phyloP scores from a whole-genome alignment of 192 early-diverging fungal genomes.

The Allomyces arbusculus region DNA sequence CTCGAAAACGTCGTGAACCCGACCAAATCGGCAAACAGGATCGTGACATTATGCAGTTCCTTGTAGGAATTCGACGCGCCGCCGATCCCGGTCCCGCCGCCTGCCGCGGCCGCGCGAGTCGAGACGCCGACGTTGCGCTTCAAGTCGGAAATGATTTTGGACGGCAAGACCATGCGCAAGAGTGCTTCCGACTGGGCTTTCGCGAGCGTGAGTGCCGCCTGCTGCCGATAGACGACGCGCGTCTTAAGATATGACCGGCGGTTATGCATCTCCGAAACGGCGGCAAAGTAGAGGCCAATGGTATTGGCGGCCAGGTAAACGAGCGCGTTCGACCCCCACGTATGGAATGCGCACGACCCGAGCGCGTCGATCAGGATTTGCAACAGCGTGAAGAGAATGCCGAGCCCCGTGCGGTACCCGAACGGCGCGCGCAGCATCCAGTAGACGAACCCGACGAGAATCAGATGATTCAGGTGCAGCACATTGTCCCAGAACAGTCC shows the following conservation, averaged over 20 bases:
- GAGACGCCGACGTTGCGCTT: slow-evolving; percentile 1
- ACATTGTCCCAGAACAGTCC: not conserved
- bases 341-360: not conserved
- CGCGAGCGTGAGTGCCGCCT: slow-evolving; percentile 6
- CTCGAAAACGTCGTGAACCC: slow-evolving; percentile 15
- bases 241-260: slow-evolving; percentile 9
- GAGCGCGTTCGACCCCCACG: slow-evolving; percentile 1
- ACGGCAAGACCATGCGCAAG: slow-evolving; percentile 13
- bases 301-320: slow-evolving; percentile 4
- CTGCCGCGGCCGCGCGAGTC: not conserved
- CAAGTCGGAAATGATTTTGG: slow-evolving; percentile 9
- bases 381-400: not conserved
- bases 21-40: slow-evolving; percentile 18
- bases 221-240: slow-evolving; percentile 8
- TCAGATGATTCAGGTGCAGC: not conserved
- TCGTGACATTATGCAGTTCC: slow-evolving; percentile 12
- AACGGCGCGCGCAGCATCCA: not conserved
- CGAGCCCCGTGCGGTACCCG: not conserved
- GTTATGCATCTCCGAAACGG: slow-evolving; percentile 5
- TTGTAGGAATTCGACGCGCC: slow-evolving; percentile 5
- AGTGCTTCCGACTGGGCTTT: slow-evolving; percentile 11
- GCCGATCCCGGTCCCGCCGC: slow-evolving; percentile 3
- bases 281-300: slow-evolving; percentile 7
- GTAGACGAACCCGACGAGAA: not conserved
- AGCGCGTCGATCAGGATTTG: not conserved